These are phyloP conservation scores for Tetrapisispora iriomotensis DNA, from an alignment of 805 yeast genomes.

Conservation along the genomic window DNA sequence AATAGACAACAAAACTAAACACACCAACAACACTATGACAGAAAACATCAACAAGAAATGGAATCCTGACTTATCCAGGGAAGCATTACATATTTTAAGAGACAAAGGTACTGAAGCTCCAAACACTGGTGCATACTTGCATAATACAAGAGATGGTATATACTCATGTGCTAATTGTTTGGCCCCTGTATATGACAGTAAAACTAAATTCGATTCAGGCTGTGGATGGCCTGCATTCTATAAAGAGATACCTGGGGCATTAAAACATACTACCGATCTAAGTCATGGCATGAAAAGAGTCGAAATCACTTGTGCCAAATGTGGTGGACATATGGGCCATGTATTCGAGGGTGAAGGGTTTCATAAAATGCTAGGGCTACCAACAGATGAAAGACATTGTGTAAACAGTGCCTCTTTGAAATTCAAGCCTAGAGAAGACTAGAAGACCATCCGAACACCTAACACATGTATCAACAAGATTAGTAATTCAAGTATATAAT, in stretches of 20 bases:
- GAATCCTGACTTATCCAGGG: conserved; percentile 67
- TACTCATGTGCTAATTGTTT: conserved; percentile 84
- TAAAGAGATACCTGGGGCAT: conserved; percentile 71
- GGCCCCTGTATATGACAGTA: conserved; percentile 66
- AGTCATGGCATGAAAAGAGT: conserved; percentile 72
- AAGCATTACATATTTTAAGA: conserved; percentile 70
- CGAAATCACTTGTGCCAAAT: conserved; percentile 79
- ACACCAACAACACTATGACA: not conserved
- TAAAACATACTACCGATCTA: conserved; percentile 49
- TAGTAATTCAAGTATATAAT: too few relatives aligned
- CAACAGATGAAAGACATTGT: conserved; percentile 90
- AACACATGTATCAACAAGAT: too few relatives aligned
- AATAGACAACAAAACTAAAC: not conserved
- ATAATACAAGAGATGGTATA: conserved; percentile 40
- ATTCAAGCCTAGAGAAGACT: conserved; percentile 30
- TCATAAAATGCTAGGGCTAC: conserved; percentile 33
- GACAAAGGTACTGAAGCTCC: conserved; percentile 44
- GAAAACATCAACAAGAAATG: conserved; percentile 51
- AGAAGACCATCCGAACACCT: too few relatives aligned
- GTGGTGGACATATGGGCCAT: conserved; percentile 96
- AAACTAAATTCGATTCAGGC: conserved; percentile 76
- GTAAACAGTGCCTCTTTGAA: conserved; percentile 79
- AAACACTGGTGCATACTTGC: conserved; percentile 32
- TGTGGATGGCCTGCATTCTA: conserved; percentile 99
- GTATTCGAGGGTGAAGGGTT: conserved; percentile 91